A percentile compares a stretch with the other conserved stretches of the same genome.
Conservation (phyloP, 1,284 basidiomycete species). For the Chondrostereum purpureum region DNA sequence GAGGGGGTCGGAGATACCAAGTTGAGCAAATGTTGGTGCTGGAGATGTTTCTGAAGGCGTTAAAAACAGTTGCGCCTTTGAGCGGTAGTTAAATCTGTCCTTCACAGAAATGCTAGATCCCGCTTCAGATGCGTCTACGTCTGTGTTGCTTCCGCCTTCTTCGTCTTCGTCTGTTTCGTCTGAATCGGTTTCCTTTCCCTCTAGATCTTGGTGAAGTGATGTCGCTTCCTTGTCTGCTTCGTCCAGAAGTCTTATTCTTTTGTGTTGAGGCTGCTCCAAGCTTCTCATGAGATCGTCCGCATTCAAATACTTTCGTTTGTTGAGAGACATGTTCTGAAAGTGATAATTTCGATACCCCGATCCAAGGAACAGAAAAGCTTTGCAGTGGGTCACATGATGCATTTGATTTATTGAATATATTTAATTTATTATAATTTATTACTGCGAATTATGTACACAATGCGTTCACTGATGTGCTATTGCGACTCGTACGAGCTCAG, state of each 20-base stretch:
- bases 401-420: too few species aligned
- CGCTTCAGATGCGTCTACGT: slow-evolving; percentile 2
- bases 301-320: slow-evolving; percentile 27
- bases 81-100: too few species aligned
- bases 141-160: too few species aligned
- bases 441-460: too few species aligned
- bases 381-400: too few species aligned
- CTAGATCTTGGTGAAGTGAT: slow-evolving; percentile 11
- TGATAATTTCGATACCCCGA: too few species aligned
- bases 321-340: slow-evolving; percentile 16
- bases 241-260: slow-evolving; percentile 23
- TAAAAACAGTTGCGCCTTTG: too few species aligned
- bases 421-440: too few species aligned
- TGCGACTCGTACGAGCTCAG: too few species aligned
- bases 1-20: slow-evolving; percentile 73
- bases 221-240: slow-evolving; percentile 7
- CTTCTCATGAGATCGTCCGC: slow-evolving; percentile 31
- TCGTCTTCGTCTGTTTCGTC: slow-evolving; percentile 7
- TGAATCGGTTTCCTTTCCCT: slow-evolving; percentile 10
- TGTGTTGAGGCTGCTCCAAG: slow-evolving; percentile 25
- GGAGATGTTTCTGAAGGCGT: slow-evolving; percentile 7
- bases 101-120: too few species aligned
- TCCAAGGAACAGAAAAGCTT: too few species aligned
- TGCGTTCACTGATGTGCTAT: too few species aligned
- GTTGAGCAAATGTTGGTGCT: slow-evolving; percentile 49